Percentiles rank a stretch among this genome's conserved stretches.
phyloP scores from a whole-genome alignment of 1,284 basidiomycete genomes.

The Rhodotorula sp. region DNA sequence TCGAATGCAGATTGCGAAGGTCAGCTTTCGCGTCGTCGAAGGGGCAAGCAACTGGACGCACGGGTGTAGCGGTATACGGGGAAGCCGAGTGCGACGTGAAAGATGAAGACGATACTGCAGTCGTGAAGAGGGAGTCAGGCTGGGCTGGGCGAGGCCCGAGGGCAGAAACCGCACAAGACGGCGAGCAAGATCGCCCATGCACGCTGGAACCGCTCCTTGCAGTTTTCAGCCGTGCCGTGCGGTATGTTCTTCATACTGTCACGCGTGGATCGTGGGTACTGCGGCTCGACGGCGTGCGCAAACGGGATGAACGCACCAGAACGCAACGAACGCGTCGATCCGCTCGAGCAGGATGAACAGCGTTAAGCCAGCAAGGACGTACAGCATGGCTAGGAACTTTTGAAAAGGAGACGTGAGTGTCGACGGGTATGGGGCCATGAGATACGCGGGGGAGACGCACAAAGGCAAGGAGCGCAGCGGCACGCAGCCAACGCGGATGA shows the following conservation, averaged over 20 bases:
- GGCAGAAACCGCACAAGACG: conserved; percentile 8
- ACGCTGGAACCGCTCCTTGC: conserved; percentile 15
- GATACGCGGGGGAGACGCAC: background rate
- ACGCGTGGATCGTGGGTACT: no score
- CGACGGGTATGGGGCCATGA: background rate
- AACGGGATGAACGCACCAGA: conserved; percentile 10
- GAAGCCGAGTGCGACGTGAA: conserved; percentile 26
- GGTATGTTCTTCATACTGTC: conserved; percentile 12
- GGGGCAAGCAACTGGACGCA: background rate
- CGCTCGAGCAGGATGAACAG: conserved; percentile 25
- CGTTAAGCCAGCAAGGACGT: conserved; percentile 12
- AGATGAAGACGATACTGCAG: conserved; percentile 4
- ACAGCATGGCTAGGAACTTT: conserved; percentile 21
- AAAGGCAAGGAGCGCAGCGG: conserved; percentile 3
- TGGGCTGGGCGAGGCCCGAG: no score
- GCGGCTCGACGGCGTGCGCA: no score
- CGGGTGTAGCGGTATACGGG: conserved; percentile 34
- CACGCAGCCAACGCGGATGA: conserved; percentile 5
- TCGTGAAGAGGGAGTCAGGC: background rate
- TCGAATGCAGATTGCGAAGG: background rate
- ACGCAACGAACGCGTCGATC: conserved; percentile 23
- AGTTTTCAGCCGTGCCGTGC: background rate
- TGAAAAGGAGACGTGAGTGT: background rate
- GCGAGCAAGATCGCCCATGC: conserved; percentile 19
- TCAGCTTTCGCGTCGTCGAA: background rate